Evolutionary conservation across 352 stramenopile species (phyloP).

Genomic region (Pythium aphanidermatum): DNA sequence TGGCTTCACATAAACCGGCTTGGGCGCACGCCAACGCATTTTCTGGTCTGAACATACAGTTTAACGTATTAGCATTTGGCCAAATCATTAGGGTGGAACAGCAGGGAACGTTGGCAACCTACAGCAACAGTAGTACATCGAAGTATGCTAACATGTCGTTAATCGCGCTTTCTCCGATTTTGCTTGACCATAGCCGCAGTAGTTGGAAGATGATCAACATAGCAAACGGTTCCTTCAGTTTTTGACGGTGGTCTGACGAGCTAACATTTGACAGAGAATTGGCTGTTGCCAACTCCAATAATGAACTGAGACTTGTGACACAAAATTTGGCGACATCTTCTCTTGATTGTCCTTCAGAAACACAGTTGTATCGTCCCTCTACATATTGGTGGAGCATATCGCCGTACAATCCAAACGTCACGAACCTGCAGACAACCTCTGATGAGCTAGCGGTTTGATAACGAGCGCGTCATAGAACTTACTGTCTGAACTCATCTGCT

Average conservation of each 20-base stretch:
- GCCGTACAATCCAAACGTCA: constrained; percentile 25
- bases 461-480: too few species aligned
- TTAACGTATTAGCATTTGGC: constrained; percentile 13
- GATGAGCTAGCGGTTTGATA: too few species aligned
- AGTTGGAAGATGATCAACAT: constrained; percentile 22
- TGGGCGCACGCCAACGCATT: constrained; percentile 11
- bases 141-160: neutral
- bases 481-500: constrained; percentile 18
- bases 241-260: neutral
- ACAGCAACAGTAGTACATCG: too few species aligned
- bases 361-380: neutral
- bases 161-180: neutral
- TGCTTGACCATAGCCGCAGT: constrained; percentile 11
- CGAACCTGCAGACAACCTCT: constrained; percentile 11
- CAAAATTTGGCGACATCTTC: too few species aligned
- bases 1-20: constrained; percentile 7
- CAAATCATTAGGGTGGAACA: too few species aligned
- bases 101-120: too few species aligned
- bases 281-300: too few species aligned
- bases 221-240: too few species aligned
- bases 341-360: too few species aligned
- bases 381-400: constrained; percentile 20
- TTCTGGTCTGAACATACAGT: constrained; percentile 4
- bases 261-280: neutral
- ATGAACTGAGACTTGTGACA: too few species aligned